phyloP scores from a whole-genome alignment of 345 rosid genomes.

The Tarenaya hassleriana region DNA sequence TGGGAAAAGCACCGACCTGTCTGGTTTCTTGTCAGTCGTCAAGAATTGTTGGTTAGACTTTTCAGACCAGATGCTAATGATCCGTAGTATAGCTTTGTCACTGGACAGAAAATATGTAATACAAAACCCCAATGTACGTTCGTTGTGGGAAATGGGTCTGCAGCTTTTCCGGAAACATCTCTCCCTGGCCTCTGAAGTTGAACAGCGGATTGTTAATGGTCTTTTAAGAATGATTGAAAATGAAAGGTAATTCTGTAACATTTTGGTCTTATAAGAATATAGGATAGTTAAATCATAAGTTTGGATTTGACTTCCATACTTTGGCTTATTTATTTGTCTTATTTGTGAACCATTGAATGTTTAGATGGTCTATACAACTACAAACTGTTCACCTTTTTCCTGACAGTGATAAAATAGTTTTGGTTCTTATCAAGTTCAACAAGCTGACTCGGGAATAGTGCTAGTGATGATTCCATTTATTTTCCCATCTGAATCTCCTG shows the following conservation, averaged over 20 bases:
- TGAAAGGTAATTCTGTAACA: slow-evolving; percentile 56
- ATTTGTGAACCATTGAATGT: not conserved
- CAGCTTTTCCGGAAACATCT: slow-evolving; percentile 91
- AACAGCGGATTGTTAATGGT: slow-evolving; percentile 92
- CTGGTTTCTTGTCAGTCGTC: slow-evolving; percentile 81
- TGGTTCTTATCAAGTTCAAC: no score
- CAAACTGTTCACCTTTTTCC: slow-evolving; percentile 1
- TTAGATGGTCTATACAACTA: slow-evolving; percentile 14
- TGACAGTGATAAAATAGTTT: not conserved
- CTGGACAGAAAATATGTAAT: slow-evolving; percentile 91
- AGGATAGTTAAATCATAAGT: not conserved
- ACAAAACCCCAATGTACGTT: slow-evolving; percentile 73
- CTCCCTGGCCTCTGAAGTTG: slow-evolving; percentile 72
- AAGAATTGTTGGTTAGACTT: slow-evolving; percentile 97
- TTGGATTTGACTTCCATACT: slow-evolving; percentile 1
- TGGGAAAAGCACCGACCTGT: slow-evolving; percentile 91
- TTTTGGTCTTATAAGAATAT: not conserved
- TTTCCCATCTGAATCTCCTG: slow-evolving; percentile 10
- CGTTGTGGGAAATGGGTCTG: slow-evolving; percentile 98
- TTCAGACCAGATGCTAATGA: slow-evolving; percentile 91
- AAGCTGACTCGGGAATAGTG: not conserved
- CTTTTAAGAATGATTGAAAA: slow-evolving; percentile 89
- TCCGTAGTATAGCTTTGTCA: slow-evolving; percentile 90
- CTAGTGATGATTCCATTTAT: slow-evolving; percentile 3
- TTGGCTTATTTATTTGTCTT: slow-evolving; percentile 1